phyloP scores from a whole-genome alignment of 257 asterid genomes.

The Solanum phureja region DNA sequence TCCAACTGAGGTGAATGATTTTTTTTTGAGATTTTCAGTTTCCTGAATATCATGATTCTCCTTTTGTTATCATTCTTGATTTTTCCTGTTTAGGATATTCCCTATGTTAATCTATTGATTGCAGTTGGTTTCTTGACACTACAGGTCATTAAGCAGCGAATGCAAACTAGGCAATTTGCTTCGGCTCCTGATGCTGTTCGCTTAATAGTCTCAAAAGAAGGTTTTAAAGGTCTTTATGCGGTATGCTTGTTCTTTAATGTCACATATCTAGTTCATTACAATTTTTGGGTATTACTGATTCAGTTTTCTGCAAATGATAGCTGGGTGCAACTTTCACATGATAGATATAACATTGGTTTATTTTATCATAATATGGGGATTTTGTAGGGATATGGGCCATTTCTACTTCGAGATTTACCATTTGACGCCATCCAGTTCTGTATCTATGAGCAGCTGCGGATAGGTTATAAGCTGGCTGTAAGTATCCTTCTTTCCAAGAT shows the following conservation, averaged over 20 bases:
- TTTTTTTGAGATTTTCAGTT: background rate
- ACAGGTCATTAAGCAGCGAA: slow-evolving; percentile 94
- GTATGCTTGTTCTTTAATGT: slow-evolving; percentile 24
- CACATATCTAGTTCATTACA: background rate
- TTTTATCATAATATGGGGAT: background rate
- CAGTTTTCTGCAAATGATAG: background rate
- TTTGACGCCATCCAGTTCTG: slow-evolving; percentile 80
- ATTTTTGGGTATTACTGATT: background rate
- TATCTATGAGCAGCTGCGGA: slow-evolving; percentile 84
- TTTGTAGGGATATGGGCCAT: slow-evolving; percentile 79
- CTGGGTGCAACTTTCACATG: background rate
- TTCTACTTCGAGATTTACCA: slow-evolving; percentile 73
- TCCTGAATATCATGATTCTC: background rate
- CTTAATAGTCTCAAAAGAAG: slow-evolving; percentile 70
- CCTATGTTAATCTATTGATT: background rate
- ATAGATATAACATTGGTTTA: background rate
- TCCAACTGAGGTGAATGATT: slow-evolving; percentile 71
- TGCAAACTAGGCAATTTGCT: slow-evolving; percentile 92
- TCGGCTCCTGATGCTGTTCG: slow-evolving; percentile 91
- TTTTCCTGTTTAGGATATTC: background rate
- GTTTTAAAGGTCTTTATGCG: slow-evolving; percentile 91
- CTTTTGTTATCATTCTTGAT: background rate
- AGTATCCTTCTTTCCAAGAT: slow-evolving; percentile 12
- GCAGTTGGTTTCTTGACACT: slow-evolving; percentile 12
- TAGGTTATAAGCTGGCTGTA: slow-evolving; percentile 90